Evolutionary conservation across 495 filamentous ascomycete genomes (phyloP).

Genomic region (Annulohypoxylon bovei): DNA sequence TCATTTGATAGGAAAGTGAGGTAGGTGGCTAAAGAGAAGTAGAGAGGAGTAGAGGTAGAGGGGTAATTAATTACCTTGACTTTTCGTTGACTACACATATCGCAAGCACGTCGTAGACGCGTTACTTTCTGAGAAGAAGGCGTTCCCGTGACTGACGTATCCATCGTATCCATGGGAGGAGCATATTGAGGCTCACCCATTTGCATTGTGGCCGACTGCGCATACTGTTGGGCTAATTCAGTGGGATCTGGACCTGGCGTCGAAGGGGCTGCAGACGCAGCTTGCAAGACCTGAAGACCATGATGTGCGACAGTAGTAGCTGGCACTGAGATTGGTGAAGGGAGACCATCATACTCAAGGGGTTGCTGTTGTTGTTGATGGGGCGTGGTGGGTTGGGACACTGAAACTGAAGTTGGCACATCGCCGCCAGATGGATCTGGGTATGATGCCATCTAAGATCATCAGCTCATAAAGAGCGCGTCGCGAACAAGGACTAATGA

Average conservation of each 20-base stretch:
- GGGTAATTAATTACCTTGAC: slow-evolving; percentile 72
- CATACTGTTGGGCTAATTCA: slow-evolving; percentile 45
- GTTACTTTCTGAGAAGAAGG: slow-evolving; percentile 50
- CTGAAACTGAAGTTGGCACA: background rate
- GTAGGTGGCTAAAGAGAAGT: background rate
- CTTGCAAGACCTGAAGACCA: slow-evolving; percentile 57
- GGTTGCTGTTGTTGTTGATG: slow-evolving; percentile 16
- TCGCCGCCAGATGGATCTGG: slow-evolving; percentile 31
- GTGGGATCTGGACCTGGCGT: slow-evolving; percentile 29
- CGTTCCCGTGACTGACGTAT: background rate
- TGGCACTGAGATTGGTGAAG: slow-evolving; percentile 24
- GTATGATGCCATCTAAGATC: slow-evolving; percentile 43
- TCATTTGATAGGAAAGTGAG: too few species aligned
- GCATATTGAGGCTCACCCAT: slow-evolving; percentile 36
- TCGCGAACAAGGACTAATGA: slow-evolving; percentile 24
- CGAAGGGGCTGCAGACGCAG: slow-evolving; percentile 48
- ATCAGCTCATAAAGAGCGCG: slow-evolving; percentile 12
- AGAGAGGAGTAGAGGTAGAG: background rate
- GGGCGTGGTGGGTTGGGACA: slow-evolving; percentile 6
- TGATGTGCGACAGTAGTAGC: slow-evolving; percentile 52
- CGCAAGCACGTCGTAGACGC: slow-evolving; percentile 80
- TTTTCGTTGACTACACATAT: slow-evolving; percentile 85
- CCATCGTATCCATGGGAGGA: slow-evolving; percentile 10
- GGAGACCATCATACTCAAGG: slow-evolving; percentile 33
- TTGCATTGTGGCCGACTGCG: slow-evolving; percentile 42